phyloP scores from a whole-genome alignment of 2,329 filamentous ascomycete species.

The Drechslerella dactyloides region DNA sequence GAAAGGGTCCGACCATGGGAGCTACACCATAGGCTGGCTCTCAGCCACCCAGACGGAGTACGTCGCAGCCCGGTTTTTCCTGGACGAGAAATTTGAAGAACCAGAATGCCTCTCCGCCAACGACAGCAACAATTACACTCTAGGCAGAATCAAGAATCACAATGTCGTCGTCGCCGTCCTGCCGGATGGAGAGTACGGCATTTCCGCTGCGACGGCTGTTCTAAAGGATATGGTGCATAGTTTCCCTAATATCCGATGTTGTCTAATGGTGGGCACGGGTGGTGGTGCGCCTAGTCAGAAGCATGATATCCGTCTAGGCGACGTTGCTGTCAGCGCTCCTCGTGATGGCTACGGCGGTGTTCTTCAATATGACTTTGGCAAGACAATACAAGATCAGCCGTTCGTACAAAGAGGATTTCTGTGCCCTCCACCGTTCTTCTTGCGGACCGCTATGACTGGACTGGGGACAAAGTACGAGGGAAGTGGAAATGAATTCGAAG shows the following conservation, averaged over 20 bases:
- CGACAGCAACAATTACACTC: slow-evolving; percentile 17
- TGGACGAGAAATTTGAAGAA: slow-evolving; percentile 55
- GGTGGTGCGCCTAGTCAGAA: slow-evolving; percentile 36
- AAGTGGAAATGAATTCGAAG: neutral
- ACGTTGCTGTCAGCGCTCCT: slow-evolving; percentile 27
- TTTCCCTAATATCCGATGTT: slow-evolving; percentile 17
- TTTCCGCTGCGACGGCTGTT: slow-evolving; percentile 19
- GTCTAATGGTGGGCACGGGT: slow-evolving; percentile 28
- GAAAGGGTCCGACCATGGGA: slow-evolving; percentile 30
- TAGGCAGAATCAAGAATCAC: slow-evolving; percentile 19
- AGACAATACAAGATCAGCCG: slow-evolving; percentile 7
- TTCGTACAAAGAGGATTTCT: slow-evolving; percentile 18
- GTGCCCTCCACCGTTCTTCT: slow-evolving; percentile 9
- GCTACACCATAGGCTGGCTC: slow-evolving; percentile 57
- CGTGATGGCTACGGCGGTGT: slow-evolving; percentile 14
- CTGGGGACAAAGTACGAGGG: slow-evolving; percentile 1
- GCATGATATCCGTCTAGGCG: slow-evolving; percentile 35
- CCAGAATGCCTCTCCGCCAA: slow-evolving; percentile 28
- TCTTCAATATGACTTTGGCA: slow-evolving; percentile 41
- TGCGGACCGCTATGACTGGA: slow-evolving; percentile 11
- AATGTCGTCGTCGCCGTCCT: slow-evolving; percentile 26
- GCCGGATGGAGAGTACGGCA: slow-evolving; percentile 14
- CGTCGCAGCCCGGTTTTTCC: slow-evolving; percentile 54
- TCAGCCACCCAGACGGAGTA: slow-evolving; percentile 55
- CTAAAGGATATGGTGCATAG: slow-evolving; percentile 17